Percentiles rank a stretch among this genome's conserved stretches.
Evolutionary conservation across 768 basidiomycete species (phyloP).

Genomic region (Lenzites betulinus): DNA sequence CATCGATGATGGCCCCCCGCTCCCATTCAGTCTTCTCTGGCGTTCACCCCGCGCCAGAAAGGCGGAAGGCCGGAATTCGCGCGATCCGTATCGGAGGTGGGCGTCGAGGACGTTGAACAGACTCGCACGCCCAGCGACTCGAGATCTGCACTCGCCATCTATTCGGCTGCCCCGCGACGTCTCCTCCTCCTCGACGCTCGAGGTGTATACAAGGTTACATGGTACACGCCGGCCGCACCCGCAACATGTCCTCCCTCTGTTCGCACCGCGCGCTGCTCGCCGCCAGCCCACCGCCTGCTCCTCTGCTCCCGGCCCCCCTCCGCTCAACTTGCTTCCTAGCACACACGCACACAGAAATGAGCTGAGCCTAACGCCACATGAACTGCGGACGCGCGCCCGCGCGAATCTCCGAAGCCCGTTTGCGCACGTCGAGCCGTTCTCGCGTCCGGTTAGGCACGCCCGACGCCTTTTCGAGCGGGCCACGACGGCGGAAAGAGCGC

Average conservation of each 20-base stretch:
- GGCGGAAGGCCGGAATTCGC: slow-evolving; percentile 10
- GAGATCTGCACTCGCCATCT: slow-evolving; percentile 13
- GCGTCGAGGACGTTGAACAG: background rate
- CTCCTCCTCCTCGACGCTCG: background rate
- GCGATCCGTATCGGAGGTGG: slow-evolving; percentile 9
- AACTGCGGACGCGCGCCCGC: slow-evolving; percentile 3
- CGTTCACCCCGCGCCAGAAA: background rate
- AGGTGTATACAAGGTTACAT: slow-evolving; percentile 6
- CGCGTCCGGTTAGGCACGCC: slow-evolving; percentile 2
- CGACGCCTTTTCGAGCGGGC: slow-evolving; percentile 12
- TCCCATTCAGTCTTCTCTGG: slow-evolving; percentile 1
- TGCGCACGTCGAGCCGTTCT: background rate
- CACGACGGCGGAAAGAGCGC: background rate
- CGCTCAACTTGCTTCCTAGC: background rate
- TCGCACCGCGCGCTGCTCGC: background rate
- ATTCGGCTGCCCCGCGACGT: slow-evolving; percentile 12
- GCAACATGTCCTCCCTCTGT: background rate
- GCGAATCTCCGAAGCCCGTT: slow-evolving; percentile 6
- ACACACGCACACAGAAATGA: background rate
- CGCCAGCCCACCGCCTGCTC: background rate
- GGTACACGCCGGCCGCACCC: background rate
- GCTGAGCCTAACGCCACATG: slow-evolving; percentile 16
- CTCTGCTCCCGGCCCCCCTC: background rate
- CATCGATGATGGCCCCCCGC: background rate
- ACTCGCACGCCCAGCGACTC: background rate